Base-by-base conservation (phyloP, 1,284 basidiomycete genomes). In the Amylostereum chailletii region DNA sequence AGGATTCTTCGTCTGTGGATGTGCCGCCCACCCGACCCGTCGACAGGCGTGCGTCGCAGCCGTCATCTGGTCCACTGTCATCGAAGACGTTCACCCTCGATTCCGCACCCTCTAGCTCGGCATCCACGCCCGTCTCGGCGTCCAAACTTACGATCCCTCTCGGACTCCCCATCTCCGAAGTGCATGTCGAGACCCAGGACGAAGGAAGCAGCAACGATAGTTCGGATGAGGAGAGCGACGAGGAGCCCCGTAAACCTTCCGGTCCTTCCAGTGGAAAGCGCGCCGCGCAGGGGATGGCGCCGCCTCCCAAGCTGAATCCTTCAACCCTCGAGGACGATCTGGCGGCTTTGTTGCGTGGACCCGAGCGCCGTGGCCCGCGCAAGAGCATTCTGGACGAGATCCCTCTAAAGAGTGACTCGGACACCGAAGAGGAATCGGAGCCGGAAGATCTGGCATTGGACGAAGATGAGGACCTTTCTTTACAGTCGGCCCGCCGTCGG, bases 291-390 rank as follows among this genome's bases (percentile, higher is more conserved):
- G 19, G 19, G 19, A 19, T 19, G 19, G 19, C 1, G 49, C 36
- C 47, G 49, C 40, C 52, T 41, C 56, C 37, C 30, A 19, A 37
- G 11, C 27, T 26, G 19, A 29, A 5, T 5, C 19, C 31, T 11
- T 33, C 48, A 41, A 26, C 31, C 31, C 42, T 45, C 7, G 59
- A 71, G 30, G 56, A 65, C 30, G 70, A 76, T 49, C 53, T 79
- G n/a, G 69, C 75, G 36, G 67, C 66, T 42, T 54, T 79, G 48
- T 65, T 80, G 30, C 71, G 68, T 53, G 76, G 77, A 10, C 75
- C 78, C 19, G 44, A 36, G 55, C 53, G 27, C 41, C 60, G 32
- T 60, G 50, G 52, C 7, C 52, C 63, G 10, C 45, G 60, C 9
- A 58, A 61, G 27, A 62, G 59, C 34, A 56, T 63, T 11, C 46